These are phyloP conservation scores for Linanthus parryae DNA, from an alignment of 148 eudicot genomes.

Conservation along the genomic window DNA sequence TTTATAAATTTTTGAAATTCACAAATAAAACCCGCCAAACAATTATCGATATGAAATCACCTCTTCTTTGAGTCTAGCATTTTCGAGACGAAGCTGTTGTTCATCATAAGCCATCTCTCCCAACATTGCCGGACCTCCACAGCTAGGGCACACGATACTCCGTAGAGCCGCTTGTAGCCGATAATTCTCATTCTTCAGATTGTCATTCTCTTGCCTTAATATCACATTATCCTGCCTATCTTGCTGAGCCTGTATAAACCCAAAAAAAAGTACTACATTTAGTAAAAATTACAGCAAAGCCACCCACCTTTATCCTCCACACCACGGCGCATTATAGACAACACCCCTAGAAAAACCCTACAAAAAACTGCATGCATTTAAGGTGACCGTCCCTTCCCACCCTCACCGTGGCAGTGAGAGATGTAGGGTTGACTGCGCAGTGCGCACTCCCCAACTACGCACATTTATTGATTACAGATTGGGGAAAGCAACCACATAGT, in stretches of 20 bases:
- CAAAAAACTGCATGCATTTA: too few relatives aligned
- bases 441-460: slow-evolving; percentile 22
- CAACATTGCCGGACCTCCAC: slow-evolving; percentile 78
- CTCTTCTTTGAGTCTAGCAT: slow-evolving; percentile 92
- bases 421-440: slow-evolving; percentile 31
- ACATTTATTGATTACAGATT: slow-evolving; percentile 26
- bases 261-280: too few relatives aligned
- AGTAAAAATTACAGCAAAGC: background rate
- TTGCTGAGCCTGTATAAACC: slow-evolving; percentile 94
- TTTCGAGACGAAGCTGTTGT: slow-evolving; percentile 85
- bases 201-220: slow-evolving; percentile 82
- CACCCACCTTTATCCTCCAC: slow-evolving; percentile 1
- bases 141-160: slow-evolving; percentile 68
- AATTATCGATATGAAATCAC: too few relatives aligned
- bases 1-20: too few relatives aligned
- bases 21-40: too few relatives aligned
- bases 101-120: slow-evolving; percentile 78
- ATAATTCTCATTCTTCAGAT: slow-evolving; percentile 72
- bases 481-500: slow-evolving; percentile 21
- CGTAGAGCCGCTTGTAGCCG: slow-evolving; percentile 68
- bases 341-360: too few relatives aligned
- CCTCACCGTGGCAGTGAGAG: too few relatives aligned
- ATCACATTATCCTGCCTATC: slow-evolving; percentile 77
- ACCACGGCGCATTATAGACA: slow-evolving; percentile 2
- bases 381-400: too few relatives aligned